Percentiles rank a stretch among this genome's conserved stretches.
Conservation (phyloP, 2,329 filamentous ascomycete species). For the Aspergillus oerlinghausenensis region DNA sequence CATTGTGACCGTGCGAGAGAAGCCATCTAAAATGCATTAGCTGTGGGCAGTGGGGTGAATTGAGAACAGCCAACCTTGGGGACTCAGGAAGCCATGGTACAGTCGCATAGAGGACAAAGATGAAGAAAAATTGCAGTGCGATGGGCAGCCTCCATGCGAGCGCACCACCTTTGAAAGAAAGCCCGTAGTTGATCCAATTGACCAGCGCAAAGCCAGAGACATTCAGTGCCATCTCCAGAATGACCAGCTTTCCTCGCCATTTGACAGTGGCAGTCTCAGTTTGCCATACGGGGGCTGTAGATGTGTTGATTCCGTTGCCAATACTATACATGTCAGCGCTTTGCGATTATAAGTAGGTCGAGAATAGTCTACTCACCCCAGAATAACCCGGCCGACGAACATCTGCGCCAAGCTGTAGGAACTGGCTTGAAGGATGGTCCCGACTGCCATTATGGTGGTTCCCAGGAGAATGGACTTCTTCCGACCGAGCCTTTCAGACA, state of each 20-base stretch:
- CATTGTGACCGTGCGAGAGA: conserved; percentile 34
- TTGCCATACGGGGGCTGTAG: conserved; percentile 49
- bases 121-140: conserved; percentile 49
- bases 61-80: conserved; percentile 5
- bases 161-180: conserved; percentile 42
- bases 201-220: conserved; percentile 48
- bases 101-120: conserved; percentile 42
- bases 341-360: neutral
- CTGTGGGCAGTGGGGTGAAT: neutral
- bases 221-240: conserved; percentile 49
- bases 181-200: conserved; percentile 52
- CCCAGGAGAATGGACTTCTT: conserved; percentile 46
- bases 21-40: conserved; percentile 37
- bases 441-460: conserved; percentile 46
- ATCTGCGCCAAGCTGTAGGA: conserved; percentile 46
- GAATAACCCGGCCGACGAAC: conserved; percentile 46
- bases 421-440: conserved; percentile 46
- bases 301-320: conserved; percentile 50
- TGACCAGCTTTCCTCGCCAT: conserved; percentile 44
- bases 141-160: conserved; percentile 46
- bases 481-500: conserved; percentile 46
- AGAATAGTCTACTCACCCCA: conserved; percentile 6
- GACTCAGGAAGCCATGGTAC: conserved; percentile 33
- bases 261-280: conserved; percentile 46
- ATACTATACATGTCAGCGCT: conserved; percentile 20